Conservation (phyloP, 1,284 basidiomycete genomes). For the Leccinum subspadiceum region DNA sequence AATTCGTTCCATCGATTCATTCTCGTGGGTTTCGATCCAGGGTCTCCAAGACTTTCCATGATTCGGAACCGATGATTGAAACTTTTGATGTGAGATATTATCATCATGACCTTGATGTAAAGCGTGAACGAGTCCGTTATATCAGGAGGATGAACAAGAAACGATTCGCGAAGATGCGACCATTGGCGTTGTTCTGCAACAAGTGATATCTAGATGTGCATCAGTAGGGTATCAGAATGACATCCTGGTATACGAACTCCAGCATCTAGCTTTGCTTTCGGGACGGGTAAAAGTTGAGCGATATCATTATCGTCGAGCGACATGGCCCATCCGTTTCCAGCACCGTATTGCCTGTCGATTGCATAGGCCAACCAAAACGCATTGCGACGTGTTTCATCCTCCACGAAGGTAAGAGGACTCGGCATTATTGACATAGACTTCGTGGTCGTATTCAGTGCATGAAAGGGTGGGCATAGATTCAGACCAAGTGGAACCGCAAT, state of each 20-base stretch:
- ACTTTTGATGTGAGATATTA: conserved; percentile 68
- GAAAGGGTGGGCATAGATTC: conserved; percentile 68
- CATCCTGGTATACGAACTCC: conserved; percentile 44
- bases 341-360: conserved; percentile 62
- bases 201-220: conserved; percentile 44
- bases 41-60: conserved; percentile 55
- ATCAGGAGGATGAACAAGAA: conserved; percentile 57
- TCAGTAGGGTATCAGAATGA: conserved; percentile 16
- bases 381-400: conserved; percentile 70
- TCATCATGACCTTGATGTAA: conserved; percentile 67
- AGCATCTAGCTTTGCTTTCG: conserved; percentile 56
- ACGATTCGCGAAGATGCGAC: conserved; percentile 58
- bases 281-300: conserved; percentile 65
- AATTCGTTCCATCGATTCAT: conserved; percentile 29
- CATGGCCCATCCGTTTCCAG: conserved; percentile 68
- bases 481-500: conserved; percentile 63
- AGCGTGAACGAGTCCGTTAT: conserved; percentile 72
- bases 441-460: conserved; percentile 53
- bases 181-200: conserved; percentile 62
- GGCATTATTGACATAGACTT: conserved; percentile 57
- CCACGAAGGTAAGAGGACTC: conserved; percentile 55
- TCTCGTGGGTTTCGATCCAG: conserved; percentile 19
- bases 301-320: conserved; percentile 71
- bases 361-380: conserved; percentile 73
- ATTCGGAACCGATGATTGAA: conserved; percentile 69